phyloP scores from a whole-genome alignment of 2,329 filamentous ascomycete species.

The Cordyceps farinosa region DNA sequence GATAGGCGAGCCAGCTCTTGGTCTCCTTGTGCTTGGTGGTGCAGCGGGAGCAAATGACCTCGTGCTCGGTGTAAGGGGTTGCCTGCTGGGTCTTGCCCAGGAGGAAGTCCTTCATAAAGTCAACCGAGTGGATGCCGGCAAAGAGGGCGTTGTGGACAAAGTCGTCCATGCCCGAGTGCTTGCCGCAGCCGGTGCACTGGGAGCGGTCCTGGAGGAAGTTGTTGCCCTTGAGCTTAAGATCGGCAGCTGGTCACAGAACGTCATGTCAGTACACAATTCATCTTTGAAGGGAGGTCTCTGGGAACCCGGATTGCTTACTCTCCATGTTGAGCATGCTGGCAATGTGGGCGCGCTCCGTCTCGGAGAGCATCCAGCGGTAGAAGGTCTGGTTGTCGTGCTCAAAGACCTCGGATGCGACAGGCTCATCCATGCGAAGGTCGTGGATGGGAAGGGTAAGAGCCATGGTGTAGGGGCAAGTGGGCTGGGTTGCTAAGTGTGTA shows the following conservation, averaged over 20 bases:
- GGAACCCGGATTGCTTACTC: not conserved
- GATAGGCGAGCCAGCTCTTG: not conserved
- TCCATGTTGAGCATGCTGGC: constrained; percentile 14
- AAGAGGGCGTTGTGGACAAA: constrained; percentile 18
- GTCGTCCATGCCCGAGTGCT: constrained; percentile 16
- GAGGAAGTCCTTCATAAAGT: constrained; percentile 15
- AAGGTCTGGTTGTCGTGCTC: not conserved
- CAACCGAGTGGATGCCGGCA: constrained; percentile 13
- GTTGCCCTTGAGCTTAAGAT: constrained; percentile 2
- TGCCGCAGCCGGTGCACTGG: constrained; percentile 14
- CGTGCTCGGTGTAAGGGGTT: constrained; percentile 9
- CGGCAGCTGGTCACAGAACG: not conserved
- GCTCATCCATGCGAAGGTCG: constrained; percentile 5
- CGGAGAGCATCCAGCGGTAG: constrained; percentile 6
- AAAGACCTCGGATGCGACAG: constrained; percentile 1
- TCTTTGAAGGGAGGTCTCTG: not conserved
- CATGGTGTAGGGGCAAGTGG: not conserved
- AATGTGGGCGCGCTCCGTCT: constrained; percentile 14
- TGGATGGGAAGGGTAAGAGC: constrained; percentile 4
- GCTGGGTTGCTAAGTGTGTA: not conserved
- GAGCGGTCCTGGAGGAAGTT: constrained; percentile 15
- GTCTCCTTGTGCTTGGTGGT: not conserved
- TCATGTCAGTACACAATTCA: not conserved
- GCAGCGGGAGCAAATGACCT: constrained; percentile 12
- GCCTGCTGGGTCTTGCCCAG: not conserved